Evolutionary conservation across 2,329 filamentous ascomycete species (phyloP), one percentile per base, ranked within the genome.

Genomic region (Podosphaera aphanis): DNA sequence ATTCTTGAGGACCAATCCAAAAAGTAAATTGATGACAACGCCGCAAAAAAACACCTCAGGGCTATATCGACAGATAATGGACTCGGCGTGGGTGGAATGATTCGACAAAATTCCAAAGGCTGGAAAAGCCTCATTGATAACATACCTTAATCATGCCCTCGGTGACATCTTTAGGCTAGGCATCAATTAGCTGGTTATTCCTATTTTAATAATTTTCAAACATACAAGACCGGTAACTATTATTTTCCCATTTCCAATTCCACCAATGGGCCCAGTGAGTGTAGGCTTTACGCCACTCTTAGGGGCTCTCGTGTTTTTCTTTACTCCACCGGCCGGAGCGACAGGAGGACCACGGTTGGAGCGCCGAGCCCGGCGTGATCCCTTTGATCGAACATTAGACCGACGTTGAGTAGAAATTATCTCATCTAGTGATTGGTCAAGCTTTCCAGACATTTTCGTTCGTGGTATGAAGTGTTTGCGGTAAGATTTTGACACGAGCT

Each of bases 131-230:
- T 79, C 70, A 80, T 74, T 71, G 77, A 85, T 81, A 85, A 98
- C 90, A 92, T 98, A 98, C 90, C 90, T 98, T 95, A 70, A 98
- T 92, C 78, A 92, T 83, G 69, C 69, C 70, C 74, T 95, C 88
- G 67, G 77, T 83, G 65, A 98, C 85, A 77, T 98, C 90, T 70
- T 79, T 78, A 63, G 90, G 90, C 84, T 95, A 41, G 55, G 42
- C 16, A 39, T 31, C 43, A 27, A 36, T 53, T 51, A 50, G 40
- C 18, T 29, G n/a, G 10, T 23, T 35, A 19, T 27, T 4, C 35
- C 27, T 2, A 40, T 42, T 2, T 18, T 21, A 31, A 13, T 16
- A 18, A 7, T 10, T 56, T 2, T 23, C 23, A 29, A 51, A 65
- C 85, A 65, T 79, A 94, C 86, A 72, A 98, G 74, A 70, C 92